Evolutionary conservation across 192 early-diverging fungal species (phyloP), one percentile per base, ranked within the genome.

Genomic region (Coemansia sp.): DNA sequence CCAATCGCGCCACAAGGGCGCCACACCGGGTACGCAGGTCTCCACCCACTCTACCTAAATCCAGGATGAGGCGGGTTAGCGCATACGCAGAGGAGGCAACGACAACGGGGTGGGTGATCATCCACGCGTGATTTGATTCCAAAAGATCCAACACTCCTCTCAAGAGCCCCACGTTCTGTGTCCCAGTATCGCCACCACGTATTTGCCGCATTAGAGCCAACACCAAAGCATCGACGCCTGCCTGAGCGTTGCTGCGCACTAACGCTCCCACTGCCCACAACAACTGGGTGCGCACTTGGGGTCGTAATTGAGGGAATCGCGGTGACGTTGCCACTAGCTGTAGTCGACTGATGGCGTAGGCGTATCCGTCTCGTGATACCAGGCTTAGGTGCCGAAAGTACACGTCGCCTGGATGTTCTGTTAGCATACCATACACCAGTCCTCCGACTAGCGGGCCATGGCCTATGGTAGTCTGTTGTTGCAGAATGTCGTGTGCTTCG

Each of bases 301-400:
- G 14, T 22, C 76, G 72, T 8, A 87, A 4, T 6, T 34, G 19
- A 3, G 41, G 35, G 44, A 87, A 86, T 24, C 63, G 53, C 4
- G 57, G 53, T 5, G 79, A 70, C 11, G 58, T 26, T 2, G 55
- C 60, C 5, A 86, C 29, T 9, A 63, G 50, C 48, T 74, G 63
- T 26, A 87, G 36, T 39, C 72, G 62, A 2, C 63, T 41, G 8
- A 85, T 22, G 3, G 82, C 69, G 24, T 65, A 60, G 1, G 66
- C 69, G 55, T 76, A 87, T 4, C 84, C 75, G 61, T 91, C 89
- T 53, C 89, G 83, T 39, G 84, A 76, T 1, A 89, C 82, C n/a
- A 86, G 61, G 38, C 76, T 86, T 32, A 91, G 72, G 1, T 74
- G 69, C 33, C 84, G 83, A 55, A 87, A 85, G 41, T 80, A 65